Evolutionary conservation across 2,329 filamentous ascomycete species (phyloP).

Genomic region (Plectosphaerella plurivora): DNA sequence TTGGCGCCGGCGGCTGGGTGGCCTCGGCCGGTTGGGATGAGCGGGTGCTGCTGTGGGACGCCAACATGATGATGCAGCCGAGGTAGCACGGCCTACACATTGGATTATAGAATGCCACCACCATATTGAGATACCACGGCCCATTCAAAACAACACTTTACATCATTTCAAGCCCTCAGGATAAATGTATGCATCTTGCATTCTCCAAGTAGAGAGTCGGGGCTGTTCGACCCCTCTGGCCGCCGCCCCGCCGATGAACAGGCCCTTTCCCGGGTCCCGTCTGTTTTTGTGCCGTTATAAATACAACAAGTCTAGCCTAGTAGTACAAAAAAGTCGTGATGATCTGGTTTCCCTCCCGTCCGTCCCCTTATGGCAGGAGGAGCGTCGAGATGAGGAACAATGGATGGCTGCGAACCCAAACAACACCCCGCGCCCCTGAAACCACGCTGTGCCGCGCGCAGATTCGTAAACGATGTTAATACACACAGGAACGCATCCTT

Average conservation of each 20-base stretch:
- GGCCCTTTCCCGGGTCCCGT: too few species aligned
- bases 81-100: background rate
- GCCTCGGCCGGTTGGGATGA: slow-evolving; percentile 95
- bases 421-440: too few species aligned
- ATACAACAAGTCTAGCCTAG: background rate
- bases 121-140: background rate
- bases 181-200: background rate
- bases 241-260: background rate
- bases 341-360: background rate
- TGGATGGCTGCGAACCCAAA: background rate
- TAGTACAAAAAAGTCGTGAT: background rate
- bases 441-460: too few species aligned
- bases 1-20: slow-evolving; percentile 92
- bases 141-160: background rate
- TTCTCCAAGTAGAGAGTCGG: slow-evolving; percentile 9
- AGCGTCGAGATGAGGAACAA: background rate
- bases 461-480: too few species aligned
- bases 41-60: slow-evolving; percentile 87
- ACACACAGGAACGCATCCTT: too few species aligned
- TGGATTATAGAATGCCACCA: too few species aligned
- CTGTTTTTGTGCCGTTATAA: too few species aligned
- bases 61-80: slow-evolving; percentile 44
- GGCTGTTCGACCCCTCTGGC: background rate
- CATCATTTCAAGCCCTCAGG: background rate
- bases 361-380: too few species aligned